Base-by-base conservation (phyloP, 2,329 filamentous ascomycete genomes). In the Bipolaris bicolor region DNA sequence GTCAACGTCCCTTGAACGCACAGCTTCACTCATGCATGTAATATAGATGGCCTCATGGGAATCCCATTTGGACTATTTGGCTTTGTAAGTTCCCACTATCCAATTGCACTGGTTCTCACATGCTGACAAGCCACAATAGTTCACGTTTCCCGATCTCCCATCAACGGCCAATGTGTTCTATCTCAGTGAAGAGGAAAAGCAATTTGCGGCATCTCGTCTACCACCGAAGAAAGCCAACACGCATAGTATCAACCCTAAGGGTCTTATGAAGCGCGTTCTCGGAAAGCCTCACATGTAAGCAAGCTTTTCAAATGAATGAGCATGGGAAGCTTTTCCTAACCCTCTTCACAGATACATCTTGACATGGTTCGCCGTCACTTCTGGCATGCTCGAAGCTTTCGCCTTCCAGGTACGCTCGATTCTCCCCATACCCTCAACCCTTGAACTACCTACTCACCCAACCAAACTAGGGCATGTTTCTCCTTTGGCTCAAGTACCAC, bases 301-400 rank as follows among this genome's bases (percentile, higher is more conserved):
- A 45, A 49, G n/a, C 16, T n/a, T 11, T 13, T 20, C 10, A 11
- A n/a, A 29, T 18, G 5, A 13, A 1, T 10, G 11, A 40, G 15
- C 13, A n/a, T 7, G 13, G 13, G 3, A 5, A 6, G n/a, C 26
- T 18, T 11, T 18, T 41, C 18, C 46, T 59, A 13, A 57, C 29
- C 15, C 0, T 20, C 18, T 13, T 13, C 5, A 5, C 70, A 77
- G 73, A 49, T 79, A 78, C 60, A 65, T 79, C 6, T 66, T 78
- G 2, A 73, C 72, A 44, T 56, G 68, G 2, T 80, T 76, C 60
- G 76, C 77, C 0, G 63, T 76, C 7, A 55, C 72, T 16, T 64
- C 61, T 40, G 69, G 65, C 29, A 70, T 70, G 51, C 69, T 76
- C 13, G 75, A 78, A 59, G 75, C 73, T 10, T 76, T 61, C 24